Evolutionary conservation across 2,329 filamentous ascomycete species (phyloP).

Genomic region (Aureobasidium musti): DNA sequence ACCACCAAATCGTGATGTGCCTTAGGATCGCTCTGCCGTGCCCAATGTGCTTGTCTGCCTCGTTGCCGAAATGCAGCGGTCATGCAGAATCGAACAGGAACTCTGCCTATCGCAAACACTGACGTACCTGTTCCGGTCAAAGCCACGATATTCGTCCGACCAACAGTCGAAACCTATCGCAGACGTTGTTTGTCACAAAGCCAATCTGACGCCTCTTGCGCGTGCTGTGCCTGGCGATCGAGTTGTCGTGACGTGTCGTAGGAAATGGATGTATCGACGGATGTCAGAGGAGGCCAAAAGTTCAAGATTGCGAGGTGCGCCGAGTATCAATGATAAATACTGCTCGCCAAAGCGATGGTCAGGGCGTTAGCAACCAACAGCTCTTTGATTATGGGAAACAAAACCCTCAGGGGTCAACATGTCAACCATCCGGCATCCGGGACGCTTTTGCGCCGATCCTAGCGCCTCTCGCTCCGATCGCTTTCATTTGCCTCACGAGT

Average conservation of each 20-base stretch:
- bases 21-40: slow-evolving; percentile 2
- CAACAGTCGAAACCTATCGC: slow-evolving; percentile 10
- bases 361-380: slow-evolving; percentile 23
- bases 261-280: not conserved
- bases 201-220: slow-evolving; percentile 26
- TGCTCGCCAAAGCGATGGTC: slow-evolving; percentile 22
- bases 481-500: slow-evolving; percentile 20
- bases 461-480: slow-evolving; percentile 13
- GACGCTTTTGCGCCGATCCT: slow-evolving; percentile 17
- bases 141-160: slow-evolving; percentile 14
- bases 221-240: slow-evolving; percentile 20
- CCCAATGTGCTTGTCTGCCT: not conserved
- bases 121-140: slow-evolving; percentile 11
- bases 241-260: not conserved
- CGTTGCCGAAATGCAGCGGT: slow-evolving; percentile 14
- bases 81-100: slow-evolving; percentile 7
- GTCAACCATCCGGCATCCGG: slow-evolving; percentile 15
- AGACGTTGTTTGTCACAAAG: slow-evolving; percentile 18
- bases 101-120: not conserved
- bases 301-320: slow-evolving; percentile 16
- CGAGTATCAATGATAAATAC: slow-evolving; percentile 25
- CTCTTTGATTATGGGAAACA: slow-evolving; percentile 25
- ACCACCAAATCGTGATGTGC: slow-evolving; percentile 6
- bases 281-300: slow-evolving; percentile 3
- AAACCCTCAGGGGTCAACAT: slow-evolving; percentile 24